phyloP scores from a whole-genome alignment of 1,139 yeast species.

The Torulaspora globosa region DNA sequence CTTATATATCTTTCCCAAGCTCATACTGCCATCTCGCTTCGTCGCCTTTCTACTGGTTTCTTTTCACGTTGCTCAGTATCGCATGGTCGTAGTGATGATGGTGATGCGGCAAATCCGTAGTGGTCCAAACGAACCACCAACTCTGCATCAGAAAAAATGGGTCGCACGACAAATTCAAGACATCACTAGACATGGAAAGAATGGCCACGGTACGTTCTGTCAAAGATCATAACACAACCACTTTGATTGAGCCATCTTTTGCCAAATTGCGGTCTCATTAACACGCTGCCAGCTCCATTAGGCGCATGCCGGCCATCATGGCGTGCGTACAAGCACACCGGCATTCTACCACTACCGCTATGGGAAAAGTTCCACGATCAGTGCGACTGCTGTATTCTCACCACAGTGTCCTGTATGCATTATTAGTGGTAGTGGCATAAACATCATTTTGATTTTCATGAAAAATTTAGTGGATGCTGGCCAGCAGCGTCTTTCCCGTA shows the following conservation, averaged over 20 bases:
- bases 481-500: conserved; percentile 3
- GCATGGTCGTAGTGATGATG: conserved; percentile 4
- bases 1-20: conserved; percentile 13
- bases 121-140: conserved; percentile 1
- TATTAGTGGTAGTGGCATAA: not conserved
- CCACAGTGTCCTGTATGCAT: not conserved
- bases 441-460: not conserved
- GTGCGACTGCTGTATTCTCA: not conserved
- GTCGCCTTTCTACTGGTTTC: conserved; percentile 10
- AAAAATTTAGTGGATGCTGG: conserved; percentile 6
- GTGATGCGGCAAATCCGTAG: conserved; percentile 10
- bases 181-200: conserved; percentile 9
- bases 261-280: conserved; percentile 1
- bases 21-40: conserved; percentile 7
- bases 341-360: not conserved
- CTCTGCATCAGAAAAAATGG: conserved; percentile 2
- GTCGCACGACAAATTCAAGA: conserved; percentile 9
- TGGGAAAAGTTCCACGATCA: not conserved
- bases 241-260: not conserved
- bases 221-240: conserved; percentile 5
- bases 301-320: conserved; percentile 4
- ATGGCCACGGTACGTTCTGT: not conserved
- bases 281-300: conserved; percentile 3
- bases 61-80: conserved; percentile 4
- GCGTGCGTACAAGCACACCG: conserved; percentile 1